A percentile compares a stretch with the other conserved stretches of the same genome.
Conservation (phyloP, 805 yeast genomes). For the Torulaspora franciscae region DNA sequence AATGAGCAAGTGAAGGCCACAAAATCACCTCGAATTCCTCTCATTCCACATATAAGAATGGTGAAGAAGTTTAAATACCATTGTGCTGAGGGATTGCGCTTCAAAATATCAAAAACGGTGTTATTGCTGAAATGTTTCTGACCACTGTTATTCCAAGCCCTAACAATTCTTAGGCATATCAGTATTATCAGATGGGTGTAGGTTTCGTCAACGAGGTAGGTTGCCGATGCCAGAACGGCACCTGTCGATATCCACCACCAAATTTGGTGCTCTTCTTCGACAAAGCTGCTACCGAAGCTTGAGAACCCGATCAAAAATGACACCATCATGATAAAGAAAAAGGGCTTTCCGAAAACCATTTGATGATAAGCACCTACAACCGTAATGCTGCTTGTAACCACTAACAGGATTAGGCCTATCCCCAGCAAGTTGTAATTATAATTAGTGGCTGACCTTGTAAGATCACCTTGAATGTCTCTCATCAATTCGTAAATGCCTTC, state of each 20-base stretch:
- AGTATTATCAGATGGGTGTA: conserved; percentile 18
- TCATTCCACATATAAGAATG: conserved; percentile 29
- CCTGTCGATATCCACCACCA: conserved; percentile 80
- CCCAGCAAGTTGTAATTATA: conserved; percentile 55
- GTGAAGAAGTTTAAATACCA: conserved; percentile 49
- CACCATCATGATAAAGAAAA: conserved; percentile 22
- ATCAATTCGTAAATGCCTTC: conserved; percentile 39
- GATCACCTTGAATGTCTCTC: conserved; percentile 42
- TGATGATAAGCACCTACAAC: conserved; percentile 4
- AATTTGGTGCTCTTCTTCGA: conserved; percentile 93
- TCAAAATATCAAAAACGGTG: conserved; percentile 46
- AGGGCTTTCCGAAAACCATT: conserved; percentile 2
- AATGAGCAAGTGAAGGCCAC: conserved; percentile 45
- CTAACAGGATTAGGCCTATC: conserved; percentile 25
- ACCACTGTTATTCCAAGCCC: conserved; percentile 88
- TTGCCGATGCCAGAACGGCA: conserved; percentile 11
- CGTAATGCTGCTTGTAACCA: conserved; percentile 13
- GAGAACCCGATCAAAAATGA: conserved; percentile 45
- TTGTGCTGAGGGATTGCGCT: conserved; percentile 31
- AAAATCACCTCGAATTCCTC: conserved; percentile 22
- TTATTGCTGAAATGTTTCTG: conserved; percentile 62
- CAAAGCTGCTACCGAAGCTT: conserved; percentile 80
- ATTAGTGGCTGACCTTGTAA: conserved; percentile 64
- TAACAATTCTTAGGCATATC: conserved; percentile 49
- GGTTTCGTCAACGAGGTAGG: conserved; percentile 9